Evolutionary conservation across 2,329 filamentous ascomycete genomes (phyloP).

Genomic region (Colletotrichum lini): DNA sequence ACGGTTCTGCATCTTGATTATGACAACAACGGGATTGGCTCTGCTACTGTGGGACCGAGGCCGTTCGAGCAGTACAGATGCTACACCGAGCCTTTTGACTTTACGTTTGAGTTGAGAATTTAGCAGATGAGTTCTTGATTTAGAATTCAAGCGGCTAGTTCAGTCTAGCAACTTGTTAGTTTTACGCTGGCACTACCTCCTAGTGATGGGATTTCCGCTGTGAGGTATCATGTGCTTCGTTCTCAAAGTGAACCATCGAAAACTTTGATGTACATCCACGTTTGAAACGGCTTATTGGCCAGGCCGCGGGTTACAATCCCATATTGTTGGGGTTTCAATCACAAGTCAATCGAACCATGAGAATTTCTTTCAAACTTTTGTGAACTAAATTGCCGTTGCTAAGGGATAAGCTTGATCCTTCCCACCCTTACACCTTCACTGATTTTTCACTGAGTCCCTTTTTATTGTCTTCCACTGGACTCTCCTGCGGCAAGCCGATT

Average conservation of each 20-base stretch:
- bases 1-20: slow-evolving; percentile 59
- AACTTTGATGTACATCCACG: no score
- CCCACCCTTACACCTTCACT: neutral
- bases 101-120: slow-evolving; percentile 43
- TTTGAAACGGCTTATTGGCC: no score
- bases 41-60: slow-evolving; percentile 59
- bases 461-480: neutral
- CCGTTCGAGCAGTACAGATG: slow-evolving; percentile 42
- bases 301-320: no score
- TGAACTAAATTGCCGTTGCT: no score
- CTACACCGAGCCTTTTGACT: slow-evolving; percentile 46
- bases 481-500: neutral
- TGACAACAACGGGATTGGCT: slow-evolving; percentile 60
- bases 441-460: slow-evolving; percentile 22
- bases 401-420: neutral
- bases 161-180: neutral
- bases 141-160: no score
- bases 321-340: no score
- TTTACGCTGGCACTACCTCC: no score
- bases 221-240: no score
- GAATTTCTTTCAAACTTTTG: no score
- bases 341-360: no score
- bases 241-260: no score
- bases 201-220: no score
- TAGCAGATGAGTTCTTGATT: neutral